phyloP scores from a whole-genome alignment of 2,329 filamentous ascomycete species.

The Aspergillus ruber region DNA sequence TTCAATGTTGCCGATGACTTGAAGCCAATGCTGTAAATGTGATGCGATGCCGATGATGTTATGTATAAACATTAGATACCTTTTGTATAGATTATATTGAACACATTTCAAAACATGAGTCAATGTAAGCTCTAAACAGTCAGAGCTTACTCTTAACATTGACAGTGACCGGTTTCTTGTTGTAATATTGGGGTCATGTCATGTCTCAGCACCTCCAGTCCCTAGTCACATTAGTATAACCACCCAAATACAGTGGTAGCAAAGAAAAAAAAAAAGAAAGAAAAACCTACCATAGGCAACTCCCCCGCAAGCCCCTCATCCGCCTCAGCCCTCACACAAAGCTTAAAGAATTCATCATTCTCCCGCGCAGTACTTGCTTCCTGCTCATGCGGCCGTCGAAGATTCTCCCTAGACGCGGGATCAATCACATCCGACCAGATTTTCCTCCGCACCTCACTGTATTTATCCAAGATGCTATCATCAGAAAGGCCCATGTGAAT shows the following conservation, averaged over 20 bases:
- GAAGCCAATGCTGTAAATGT: conserved; percentile 42
- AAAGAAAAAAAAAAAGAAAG: no score
- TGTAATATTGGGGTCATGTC: conserved; percentile 30
- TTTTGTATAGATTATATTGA: background rate
- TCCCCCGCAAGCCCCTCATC: conserved; percentile 21
- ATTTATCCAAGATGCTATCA: conserved; percentile 39
- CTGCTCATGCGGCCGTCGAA: conserved; percentile 27
- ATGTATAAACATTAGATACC: background rate
- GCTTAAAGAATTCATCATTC: conserved; percentile 31
- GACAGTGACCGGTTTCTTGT: background rate
- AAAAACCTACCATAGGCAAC: conserved; percentile 20
- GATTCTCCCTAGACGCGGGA: conserved; percentile 38
- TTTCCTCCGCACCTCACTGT: conserved; percentile 33
- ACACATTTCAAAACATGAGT: background rate
- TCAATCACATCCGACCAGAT: conserved; percentile 36
- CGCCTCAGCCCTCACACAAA: conserved; percentile 25
- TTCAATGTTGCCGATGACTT: conserved; percentile 59
- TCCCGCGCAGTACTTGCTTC: conserved; percentile 31
- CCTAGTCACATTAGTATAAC: conserved; percentile 7
- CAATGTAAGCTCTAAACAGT: no score
- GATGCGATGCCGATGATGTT: background rate
- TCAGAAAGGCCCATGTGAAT: conserved; percentile 35
- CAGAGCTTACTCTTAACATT: background rate
- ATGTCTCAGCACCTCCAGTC: conserved; percentile 24
- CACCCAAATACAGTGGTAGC: no score